Evolutionary conservation across 1,139 yeast species (phyloP), one percentile per base, ranked within the genome.

Genomic region (Pichia sp.): DNA sequence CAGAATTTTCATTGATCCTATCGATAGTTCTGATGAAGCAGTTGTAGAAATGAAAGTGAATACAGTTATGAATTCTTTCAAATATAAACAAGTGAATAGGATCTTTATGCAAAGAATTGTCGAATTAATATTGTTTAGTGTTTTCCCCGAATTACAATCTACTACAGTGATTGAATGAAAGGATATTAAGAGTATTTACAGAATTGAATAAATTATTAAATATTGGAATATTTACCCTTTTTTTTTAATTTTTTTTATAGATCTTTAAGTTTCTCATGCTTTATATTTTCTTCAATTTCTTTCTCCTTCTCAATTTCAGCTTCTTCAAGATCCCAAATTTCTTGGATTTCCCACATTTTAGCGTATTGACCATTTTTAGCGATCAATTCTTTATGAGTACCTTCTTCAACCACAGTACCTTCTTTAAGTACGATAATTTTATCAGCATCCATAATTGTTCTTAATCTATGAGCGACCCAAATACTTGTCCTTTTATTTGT

Each of bases 381-480:
- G 43, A 91, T 61, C 35, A 93, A 69, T 24, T 68, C 70, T 26
- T 64, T 60, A 59, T 91, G 98, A 0, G 79, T 74, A 19, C 98
- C 98, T 62, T 86, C 91, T 59, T 93, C 98, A 38, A 72, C 78
- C 5, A 91, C 95, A 4, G 61, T 45, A 7, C 98, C 98, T 44
- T 76, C 72, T 45, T 79, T 74, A 47, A 91, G 67, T 1, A 91
- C 97, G 51, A 91, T 84, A 53, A 91, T 91, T 66, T 85, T 85
- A 58, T 91, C 96, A 5, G 96, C 74, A 59, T 91, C 97, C 15
- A 96, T 94, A 40, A 91, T 84, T 0, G 98, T 91, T 58, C 97
- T 72, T 54, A 91, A 69, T 50, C 98, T 67, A 60, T 91, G 99
- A 1, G 98, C 98, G 60, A 91, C 88, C 51, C 89, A 84, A 8